phyloP scores from a whole-genome alignment of 2,329 filamentous ascomycete genomes.

The Colletotrichum trifolii region DNA sequence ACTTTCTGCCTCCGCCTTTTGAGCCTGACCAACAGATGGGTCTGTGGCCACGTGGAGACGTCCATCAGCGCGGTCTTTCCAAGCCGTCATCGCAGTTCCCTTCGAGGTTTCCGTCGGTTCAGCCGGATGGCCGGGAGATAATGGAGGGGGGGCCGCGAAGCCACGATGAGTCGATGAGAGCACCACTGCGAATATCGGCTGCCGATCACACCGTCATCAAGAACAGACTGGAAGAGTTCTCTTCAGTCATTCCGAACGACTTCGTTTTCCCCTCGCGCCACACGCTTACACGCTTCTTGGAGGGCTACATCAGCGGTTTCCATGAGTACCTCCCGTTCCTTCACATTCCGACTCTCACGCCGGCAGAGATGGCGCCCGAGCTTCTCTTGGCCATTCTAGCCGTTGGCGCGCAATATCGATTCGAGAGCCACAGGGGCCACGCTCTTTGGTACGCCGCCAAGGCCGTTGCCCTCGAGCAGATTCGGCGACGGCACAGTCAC shows the following conservation, averaged over 20 bases:
- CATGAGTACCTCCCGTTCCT: constrained; percentile 69
- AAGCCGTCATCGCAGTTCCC: constrained; percentile 65
- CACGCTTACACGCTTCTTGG: constrained; percentile 75
- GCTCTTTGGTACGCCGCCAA: constrained; percentile 71
- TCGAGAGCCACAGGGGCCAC: constrained; percentile 68
- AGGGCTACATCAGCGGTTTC: constrained; percentile 77
- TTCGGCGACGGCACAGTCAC: constrained; percentile 65
- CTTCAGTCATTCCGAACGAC: constrained; percentile 67
- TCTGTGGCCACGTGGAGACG: constrained; percentile 60
- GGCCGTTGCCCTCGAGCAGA: constrained; percentile 68
- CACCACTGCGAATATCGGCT: constrained; percentile 61
- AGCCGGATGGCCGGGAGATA: constrained; percentile 62
- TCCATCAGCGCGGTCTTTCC: constrained; percentile 53
- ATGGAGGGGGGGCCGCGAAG: constrained; percentile 48
- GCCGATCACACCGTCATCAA: constrained; percentile 67
- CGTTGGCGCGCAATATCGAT: constrained; percentile 74
- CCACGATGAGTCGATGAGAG: constrained; percentile 55
- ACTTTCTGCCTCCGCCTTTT: constrained; percentile 66
- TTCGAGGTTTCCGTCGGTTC: constrained; percentile 64
- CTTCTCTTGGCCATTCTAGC: constrained; percentile 75
- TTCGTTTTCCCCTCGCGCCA: constrained; percentile 77
- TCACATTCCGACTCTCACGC: constrained; percentile 73
- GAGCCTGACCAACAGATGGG: constrained; percentile 64
- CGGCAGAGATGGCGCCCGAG: constrained; percentile 74
- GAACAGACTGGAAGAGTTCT: constrained; percentile 70